A percentile compares a stretch with the other conserved stretches of the same genome.
These are phyloP conservation scores for Anthracocystis walkeri DNA, from an alignment of 1,284 basidiomycete genomes.

Conservation along the genomic window DNA sequence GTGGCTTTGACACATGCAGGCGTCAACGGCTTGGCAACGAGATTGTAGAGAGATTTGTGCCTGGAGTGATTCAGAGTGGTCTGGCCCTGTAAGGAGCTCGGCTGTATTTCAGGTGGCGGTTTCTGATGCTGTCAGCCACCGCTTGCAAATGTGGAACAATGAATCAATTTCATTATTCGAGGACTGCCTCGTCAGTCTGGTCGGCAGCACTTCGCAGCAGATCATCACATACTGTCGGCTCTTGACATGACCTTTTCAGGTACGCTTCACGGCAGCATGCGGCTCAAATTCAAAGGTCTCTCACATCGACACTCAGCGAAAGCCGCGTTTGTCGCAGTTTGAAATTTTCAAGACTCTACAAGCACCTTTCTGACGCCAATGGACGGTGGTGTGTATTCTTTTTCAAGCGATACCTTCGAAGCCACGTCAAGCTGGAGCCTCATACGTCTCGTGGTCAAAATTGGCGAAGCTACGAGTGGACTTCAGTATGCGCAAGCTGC, in stretches of 20 bases:
- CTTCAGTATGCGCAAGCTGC: background rate
- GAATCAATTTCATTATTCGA: too few species aligned
- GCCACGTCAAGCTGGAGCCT: too few species aligned
- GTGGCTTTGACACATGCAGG: conserved; percentile 17
- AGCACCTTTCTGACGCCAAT: too few species aligned
- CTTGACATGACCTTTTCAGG: background rate
- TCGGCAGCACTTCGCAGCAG: background rate
- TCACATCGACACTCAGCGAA: conserved; percentile 2
- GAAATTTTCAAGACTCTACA: background rate
- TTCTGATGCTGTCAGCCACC: too few species aligned
- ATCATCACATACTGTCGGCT: background rate
- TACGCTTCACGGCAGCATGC: background rate
- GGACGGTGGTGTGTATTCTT: too few species aligned
- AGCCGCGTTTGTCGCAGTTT: conserved; percentile 6
- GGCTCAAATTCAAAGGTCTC: background rate
- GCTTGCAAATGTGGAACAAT: too few species aligned
- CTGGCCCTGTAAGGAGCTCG: conserved; percentile 1
- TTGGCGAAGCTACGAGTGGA: too few species aligned
- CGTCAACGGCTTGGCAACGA: background rate
- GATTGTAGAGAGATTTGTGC: too few species aligned
- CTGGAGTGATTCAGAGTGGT: background rate
- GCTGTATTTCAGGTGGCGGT: background rate
- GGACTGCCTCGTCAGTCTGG: background rate
- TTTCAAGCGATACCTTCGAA: too few species aligned
- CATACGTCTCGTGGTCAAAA: too few species aligned